Base-by-base conservation (phyloP, 2,329 filamentous ascomycete genomes). In the Arthroderma sp. region DNA sequence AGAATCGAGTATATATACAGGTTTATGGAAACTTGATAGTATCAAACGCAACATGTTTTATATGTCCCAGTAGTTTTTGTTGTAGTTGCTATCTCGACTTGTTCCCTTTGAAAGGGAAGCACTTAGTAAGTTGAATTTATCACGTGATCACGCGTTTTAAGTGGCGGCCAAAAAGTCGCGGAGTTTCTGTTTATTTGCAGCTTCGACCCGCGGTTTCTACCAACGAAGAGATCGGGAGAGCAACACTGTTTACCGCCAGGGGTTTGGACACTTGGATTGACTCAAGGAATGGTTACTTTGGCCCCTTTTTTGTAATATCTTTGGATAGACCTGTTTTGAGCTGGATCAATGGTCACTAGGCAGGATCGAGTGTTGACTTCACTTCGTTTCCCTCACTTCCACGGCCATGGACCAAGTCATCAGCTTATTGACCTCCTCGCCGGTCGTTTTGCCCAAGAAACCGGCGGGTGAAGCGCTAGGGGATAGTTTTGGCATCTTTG, bases 331-430 rank as follows among this genome's bases (percentile, higher is more conserved):
- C 25, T n/a, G n/a, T 31, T 25, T 31, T 2, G 8, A 8, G 3
- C n/a, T 9, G 2, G 44, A 7, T 33, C 2, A 19, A n/a, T 51
- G 47, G 41, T 47, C 15, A 23, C 19, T 13, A 51, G 47, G 15
- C 47, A 51, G 28, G 25, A 19, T 19, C 23, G 19, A n/a, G n/a
- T n/a, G 28, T 51, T 31, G 25, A 13, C 23, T 11, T 25, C n/a
- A 33, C 15, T 13, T 11, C 35, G 35, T 2, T 38, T 38, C 35
- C 9, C 9, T 38, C 35, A 11, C 35, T 38, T 13, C 33, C 47
- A 33, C 25, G 31, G 54, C 37, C 31, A 74, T 73, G 72, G 69
- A 67, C 53, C 70, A 73, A 57, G 62, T 74, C 38, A 73, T 74
- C 56, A 63, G 68, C 58, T 64, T 74, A 5, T 47, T 73, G 21